These are phyloP conservation scores for Pulveroboletus sp. DNA, from an alignment of 768 basidiomycete genomes.

Conservation along the genomic window DNA sequence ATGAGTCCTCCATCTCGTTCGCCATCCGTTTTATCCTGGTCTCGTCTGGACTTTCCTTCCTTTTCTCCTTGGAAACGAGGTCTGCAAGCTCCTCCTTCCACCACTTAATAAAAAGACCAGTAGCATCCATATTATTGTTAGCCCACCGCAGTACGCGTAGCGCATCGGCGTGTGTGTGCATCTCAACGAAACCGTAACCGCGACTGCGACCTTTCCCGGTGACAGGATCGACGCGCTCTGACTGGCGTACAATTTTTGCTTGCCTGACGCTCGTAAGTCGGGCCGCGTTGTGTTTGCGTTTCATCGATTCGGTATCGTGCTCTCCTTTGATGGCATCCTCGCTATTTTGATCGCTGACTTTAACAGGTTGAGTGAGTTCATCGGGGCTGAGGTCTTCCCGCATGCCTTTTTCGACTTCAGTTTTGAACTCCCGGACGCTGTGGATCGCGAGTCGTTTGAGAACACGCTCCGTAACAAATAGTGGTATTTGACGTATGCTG, in stretches of 20 bases:
- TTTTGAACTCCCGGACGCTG: slow-evolving; percentile 72
- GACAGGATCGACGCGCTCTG: slow-evolving; percentile 82
- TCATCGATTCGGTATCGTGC: slow-evolving; percentile 22
- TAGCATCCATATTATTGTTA: slow-evolving; percentile 78
- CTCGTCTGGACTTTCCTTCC: slow-evolving; percentile 43
- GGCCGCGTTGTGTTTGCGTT: slow-evolving; percentile 20
- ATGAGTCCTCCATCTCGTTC: slow-evolving; percentile 41
- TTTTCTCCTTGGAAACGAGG: slow-evolving; percentile 51
- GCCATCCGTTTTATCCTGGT: slow-evolving; percentile 55
- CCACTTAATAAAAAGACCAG: slow-evolving; percentile 68
- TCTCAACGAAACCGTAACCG: slow-evolving; percentile 95
- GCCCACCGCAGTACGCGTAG: slow-evolving; percentile 89
- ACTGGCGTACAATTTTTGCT: slow-evolving; percentile 86
- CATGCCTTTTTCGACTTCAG: slow-evolving; percentile 61
- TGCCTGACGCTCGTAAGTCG: slow-evolving; percentile 65
- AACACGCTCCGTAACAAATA: slow-evolving; percentile 84
- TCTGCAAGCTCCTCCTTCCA: slow-evolving; percentile 75
- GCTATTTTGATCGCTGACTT: slow-evolving; percentile 25
- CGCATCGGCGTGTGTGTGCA: slow-evolving; percentile 84
- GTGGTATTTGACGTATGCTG: slow-evolving; percentile 87
- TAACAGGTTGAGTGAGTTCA: slow-evolving; percentile 53
- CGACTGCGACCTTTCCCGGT: slow-evolving; percentile 85
- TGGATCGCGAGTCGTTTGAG: slow-evolving; percentile 85
- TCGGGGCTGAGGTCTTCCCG: slow-evolving; percentile 64
- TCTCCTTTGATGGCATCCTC: slow-evolving; percentile 27